These are phyloP conservation scores for Cercospora nicotianae DNA, from an alignment of 2,329 filamentous ascomycete species.

Conservation along the genomic window DNA sequence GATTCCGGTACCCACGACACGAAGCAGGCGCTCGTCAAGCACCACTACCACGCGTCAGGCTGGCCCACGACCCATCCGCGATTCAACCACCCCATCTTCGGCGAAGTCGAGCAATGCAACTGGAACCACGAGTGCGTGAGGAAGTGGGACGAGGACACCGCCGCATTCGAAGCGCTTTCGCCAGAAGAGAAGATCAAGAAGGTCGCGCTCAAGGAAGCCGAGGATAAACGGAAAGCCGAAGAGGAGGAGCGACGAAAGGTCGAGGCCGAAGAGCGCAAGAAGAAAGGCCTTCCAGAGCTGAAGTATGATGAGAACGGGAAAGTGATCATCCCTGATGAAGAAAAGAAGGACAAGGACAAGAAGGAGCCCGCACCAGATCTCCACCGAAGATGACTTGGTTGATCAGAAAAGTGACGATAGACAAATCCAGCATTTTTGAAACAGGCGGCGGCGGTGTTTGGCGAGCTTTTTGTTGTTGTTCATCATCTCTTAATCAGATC, in stretches of 20 bases:
- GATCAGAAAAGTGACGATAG: conserved; percentile 4
- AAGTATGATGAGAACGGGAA: conserved; percentile 13
- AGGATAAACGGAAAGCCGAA: conserved; percentile 26
- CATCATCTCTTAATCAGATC: conserved; percentile 6
- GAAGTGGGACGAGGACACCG: conserved; percentile 65
- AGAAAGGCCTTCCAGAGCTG: conserved; percentile 20
- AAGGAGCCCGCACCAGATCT: conserved; percentile 12
- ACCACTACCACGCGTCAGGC: conserved; percentile 72
- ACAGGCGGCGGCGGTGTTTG: conserved; percentile 4
- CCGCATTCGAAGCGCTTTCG: conserved; percentile 58
- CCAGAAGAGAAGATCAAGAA: conserved; percentile 60
- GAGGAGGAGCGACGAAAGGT: conserved; percentile 26
- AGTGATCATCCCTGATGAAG: conserved; percentile 12
- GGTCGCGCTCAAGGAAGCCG: conserved; percentile 35
- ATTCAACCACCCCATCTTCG: conserved; percentile 67
- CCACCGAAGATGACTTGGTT: conserved; percentile 10
- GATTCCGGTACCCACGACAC: conserved; percentile 70
- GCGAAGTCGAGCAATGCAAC: conserved; percentile 70
- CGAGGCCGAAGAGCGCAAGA: conserved; percentile 26
- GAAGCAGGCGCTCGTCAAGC: conserved; percentile 66
- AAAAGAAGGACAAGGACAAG: conserved; percentile 7
- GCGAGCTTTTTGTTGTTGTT: neutral
- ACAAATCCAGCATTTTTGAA: conserved; percentile 4
- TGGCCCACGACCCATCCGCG: conserved; percentile 69
- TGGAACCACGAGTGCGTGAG: conserved; percentile 65